These are phyloP conservation scores for Trichosporon sp. DNA, from an alignment of 1,284 basidiomycete genomes.

Conservation along the genomic window DNA sequence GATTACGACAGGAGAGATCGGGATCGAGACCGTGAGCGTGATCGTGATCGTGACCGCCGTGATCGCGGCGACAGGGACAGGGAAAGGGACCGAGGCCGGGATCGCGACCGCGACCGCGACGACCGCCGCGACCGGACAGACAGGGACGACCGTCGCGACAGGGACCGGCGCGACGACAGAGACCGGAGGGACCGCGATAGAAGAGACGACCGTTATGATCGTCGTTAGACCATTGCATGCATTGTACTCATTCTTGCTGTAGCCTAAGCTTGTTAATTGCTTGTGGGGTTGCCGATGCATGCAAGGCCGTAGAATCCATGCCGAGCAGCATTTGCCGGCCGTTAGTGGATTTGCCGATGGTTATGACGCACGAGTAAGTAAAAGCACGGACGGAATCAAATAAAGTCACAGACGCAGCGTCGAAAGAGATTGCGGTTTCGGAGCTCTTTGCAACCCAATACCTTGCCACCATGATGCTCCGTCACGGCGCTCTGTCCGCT, in stretches of 20 bases:
- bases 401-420: not conserved
- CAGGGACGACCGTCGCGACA: not conserved
- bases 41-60: not conserved
- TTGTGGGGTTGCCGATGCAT: too few relatives aligned
- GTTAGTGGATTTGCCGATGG: not conserved
- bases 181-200: not conserved
- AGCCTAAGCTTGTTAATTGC: too few relatives aligned
- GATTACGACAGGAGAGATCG: constrained; percentile 6
- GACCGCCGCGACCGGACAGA: not conserved
- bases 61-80: not conserved
- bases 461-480: constrained; percentile 1
- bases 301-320: too few relatives aligned
- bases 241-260: not conserved
- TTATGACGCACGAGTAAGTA: not conserved
- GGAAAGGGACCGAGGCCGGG: not conserved
- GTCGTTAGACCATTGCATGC: not conserved
- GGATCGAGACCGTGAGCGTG: not conserved
- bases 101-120: not conserved
- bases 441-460: not conserved
- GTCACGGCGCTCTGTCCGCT: constrained; percentile 1
- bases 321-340: not conserved
- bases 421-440: not conserved
- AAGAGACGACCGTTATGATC: not conserved
- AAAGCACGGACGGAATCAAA: not conserved
- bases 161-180: not conserved